Evolutionary conservation across 2,329 filamentous ascomycete species (phyloP), one percentile per base, ranked within the genome.

Genomic region (Pseudogymnoascus sp.): DNA sequence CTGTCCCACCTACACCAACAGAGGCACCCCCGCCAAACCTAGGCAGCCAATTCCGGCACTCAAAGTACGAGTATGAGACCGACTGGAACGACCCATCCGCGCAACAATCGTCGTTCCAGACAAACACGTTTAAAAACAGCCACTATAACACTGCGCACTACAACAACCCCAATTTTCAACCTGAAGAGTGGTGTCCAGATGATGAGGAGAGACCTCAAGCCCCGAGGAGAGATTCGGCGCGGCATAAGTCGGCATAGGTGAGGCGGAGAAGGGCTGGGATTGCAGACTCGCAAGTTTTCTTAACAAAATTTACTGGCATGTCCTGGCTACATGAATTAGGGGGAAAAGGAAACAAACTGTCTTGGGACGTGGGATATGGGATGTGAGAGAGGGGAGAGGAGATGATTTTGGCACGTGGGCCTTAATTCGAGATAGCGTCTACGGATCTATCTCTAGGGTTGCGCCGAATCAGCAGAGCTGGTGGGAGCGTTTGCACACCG

Each of bases 101-200:
- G 11, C 59, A 62, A 8, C 31, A 43, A 12, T 67, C 71, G 10
- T 66, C 67, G 40, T 72, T 73, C 24, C 69, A 73, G 61, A 87
- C 83, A 2, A 81, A 77, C 60, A 84, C 82, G 1, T 89, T 89
- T 70, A 86, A 85, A 69, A 87, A 88, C 67, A 86, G 82, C 61
- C 83, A 88, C 62, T 87, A 84, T 75, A 89, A 88, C 68, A 81
- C 81, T 56, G 85, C 86, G 0, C 86, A 89, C 70, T 89, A 84
- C 68, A 84, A 85, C 65, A 89, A 89, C 66, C 83, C 84, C 41
- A 79, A 84, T 66, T 84, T 85, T 66, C 82, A 84, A 64, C 82
- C 82, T 0, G 81, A 84, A 66, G 79, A 82, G 71, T 83, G 73
- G 73, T 70, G 64, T 12, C 73, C 72, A 11, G 72, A 74, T 8